Base-by-base conservation (phyloP, 1,284 basidiomycete species). In the Cryptococcus amylolentus region DNA sequence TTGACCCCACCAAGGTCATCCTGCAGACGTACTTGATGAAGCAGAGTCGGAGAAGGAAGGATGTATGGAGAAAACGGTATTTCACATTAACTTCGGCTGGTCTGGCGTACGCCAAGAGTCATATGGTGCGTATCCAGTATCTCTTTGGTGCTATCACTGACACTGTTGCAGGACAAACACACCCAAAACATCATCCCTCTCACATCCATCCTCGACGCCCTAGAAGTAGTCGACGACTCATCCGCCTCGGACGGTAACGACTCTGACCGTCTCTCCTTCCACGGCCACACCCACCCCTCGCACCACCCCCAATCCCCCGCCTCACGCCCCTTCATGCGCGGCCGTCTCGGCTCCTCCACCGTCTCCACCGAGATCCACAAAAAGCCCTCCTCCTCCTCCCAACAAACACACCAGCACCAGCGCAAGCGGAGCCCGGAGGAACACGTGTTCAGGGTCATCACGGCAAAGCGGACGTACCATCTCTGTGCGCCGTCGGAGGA, bases 401-500 rank as follows among this genome's bases (percentile, higher is more conserved):
- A 28, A 9, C 23, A 23, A 23, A 23, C 23, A 23, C 23, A 23
- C 23, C 23, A 23, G 23, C 23, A 23, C 3, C 35, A 39, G 13
- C 38, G n/a, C n/a, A 13, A 26, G 5, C 13, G 39, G 26, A 8
- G 10, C 35, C 35, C 9, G 12, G 60, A 76, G 28, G 77, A 80
- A 45, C 82, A 88, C 72, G 90, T 88, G 51, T 97, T 98, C 84
- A 92, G 96, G 79, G 88, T 98, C 60, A 89, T 98, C 65, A 98
- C 93, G 35, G 93, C 92, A 57, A 94, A 95, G 76, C 84, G 92
- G 55, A 88, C 89, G 23, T 82, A 91, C 61, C 78, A 97, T 56
- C 81, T 98, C 20, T 97, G 93, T 68, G 96, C 95, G 10, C 95
- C 96, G 4, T 88, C 84, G 55, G 96, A 98, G 76, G 96, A 98